phyloP scores from a whole-genome alignment of 129 eudicot genomes.

The Centaurea solstitialis region DNA sequence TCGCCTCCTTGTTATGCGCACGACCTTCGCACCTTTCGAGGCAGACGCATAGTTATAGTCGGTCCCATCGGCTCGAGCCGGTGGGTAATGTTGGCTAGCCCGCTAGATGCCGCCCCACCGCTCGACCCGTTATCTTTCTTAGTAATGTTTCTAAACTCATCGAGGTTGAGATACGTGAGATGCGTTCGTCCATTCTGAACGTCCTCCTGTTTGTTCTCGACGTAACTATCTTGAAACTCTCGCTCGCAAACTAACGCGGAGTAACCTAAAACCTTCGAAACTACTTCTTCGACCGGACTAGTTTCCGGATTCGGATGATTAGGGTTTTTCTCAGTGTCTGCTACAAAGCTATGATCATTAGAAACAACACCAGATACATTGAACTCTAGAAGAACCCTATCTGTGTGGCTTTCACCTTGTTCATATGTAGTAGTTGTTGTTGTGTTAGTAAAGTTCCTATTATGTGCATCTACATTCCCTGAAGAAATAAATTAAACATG shows the following conservation, averaged over 20 bases:
- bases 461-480: conserved; percentile 48
- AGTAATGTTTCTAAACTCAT: conserved; percentile 51
- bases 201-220: conserved; percentile 28
- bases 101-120: conserved; percentile 24
- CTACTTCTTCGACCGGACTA: conserved; percentile 47
- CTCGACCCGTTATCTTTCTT: conserved; percentile 36
- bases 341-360: conserved; percentile 22
- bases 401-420: conserved; percentile 29
- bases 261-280: conserved; percentile 53
- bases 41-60: conserved; percentile 86
- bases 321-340: conserved; percentile 33
- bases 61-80: conserved; percentile 91
- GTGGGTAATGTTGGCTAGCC: conserved; percentile 72
- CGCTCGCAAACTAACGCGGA: conserved; percentile 44
- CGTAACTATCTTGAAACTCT: conserved; percentile 32
- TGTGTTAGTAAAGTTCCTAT: conserved; percentile 38
- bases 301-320: conserved; percentile 30
- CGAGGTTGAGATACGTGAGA: conserved; percentile 47
- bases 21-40: conserved; percentile 89
- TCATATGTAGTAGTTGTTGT: conserved; percentile 34
- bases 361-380: conserved; percentile 50
- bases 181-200: conserved; percentile 36
- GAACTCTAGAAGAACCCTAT: conserved; percentile 36
- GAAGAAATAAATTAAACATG: conserved; percentile 16
- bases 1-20: conserved; percentile 88